phyloP scores from a whole-genome alignment of 805 yeast species.

The Candida methanosorbosa region DNA sequence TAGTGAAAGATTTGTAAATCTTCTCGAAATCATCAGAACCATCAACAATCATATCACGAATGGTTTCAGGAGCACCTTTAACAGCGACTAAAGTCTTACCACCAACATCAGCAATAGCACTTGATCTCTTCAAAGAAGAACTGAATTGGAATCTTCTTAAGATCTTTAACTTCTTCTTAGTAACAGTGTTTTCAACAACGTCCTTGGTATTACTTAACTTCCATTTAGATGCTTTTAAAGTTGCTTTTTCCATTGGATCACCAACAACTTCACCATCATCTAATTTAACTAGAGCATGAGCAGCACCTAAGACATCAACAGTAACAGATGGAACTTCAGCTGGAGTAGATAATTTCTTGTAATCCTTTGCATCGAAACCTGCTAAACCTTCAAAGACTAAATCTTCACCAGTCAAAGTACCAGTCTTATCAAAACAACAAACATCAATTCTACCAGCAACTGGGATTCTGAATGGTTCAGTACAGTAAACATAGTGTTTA shows the following conservation, averaged over 20 bases:
- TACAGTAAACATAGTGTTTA: conserved; percentile 87
- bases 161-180: conserved; percentile 53
- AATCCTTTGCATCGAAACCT: conserved; percentile 48
- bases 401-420: conserved; percentile 96
- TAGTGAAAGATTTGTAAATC: conserved; percentile 80
- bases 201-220: conserved; percentile 66
- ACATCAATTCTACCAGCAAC: conserved; percentile 97
- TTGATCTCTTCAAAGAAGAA: conserved; percentile 89
- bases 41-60: conserved; percentile 60
- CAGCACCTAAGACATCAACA: conserved; percentile 76
- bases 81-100: conserved; percentile 67
- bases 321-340: conserved; percentile 72
- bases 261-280: conserved; percentile 98
- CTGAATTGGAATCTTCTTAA: conserved; percentile 95
- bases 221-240: conserved; percentile 85
- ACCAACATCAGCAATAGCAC: conserved; percentile 61
- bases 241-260: conserved; percentile 98
- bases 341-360: conserved; percentile 44
- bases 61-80: conserved; percentile 98
- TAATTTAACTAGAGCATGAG: conserved; percentile 88
- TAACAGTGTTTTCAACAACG: conserved; percentile 37
- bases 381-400: conserved; percentile 94
- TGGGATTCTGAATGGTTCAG: conserved; percentile 97
- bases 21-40: conserved; percentile 80
- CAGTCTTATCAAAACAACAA: conserved; percentile 97